These are phyloP conservation scores for Trichoderma sp. DNA, from an alignment of 2,329 filamentous ascomycete genomes.

Conservation along the genomic window DNA sequence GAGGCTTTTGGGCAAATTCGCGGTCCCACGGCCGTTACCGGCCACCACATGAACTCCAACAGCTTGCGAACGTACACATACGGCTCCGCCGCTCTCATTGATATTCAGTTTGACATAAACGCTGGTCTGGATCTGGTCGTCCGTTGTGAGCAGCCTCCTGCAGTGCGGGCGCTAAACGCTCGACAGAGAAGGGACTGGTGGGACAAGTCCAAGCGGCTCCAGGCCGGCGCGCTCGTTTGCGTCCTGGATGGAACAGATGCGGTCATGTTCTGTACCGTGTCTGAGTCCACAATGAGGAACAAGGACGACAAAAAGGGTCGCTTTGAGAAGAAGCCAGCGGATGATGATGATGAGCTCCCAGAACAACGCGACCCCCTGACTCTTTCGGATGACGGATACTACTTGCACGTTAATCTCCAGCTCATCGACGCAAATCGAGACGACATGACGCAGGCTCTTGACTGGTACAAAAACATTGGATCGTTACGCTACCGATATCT, in stretches of 20 bases:
- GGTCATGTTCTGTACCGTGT: conserved; percentile 48
- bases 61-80: conserved; percentile 37
- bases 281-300: conserved; percentile 31
- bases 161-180: conserved; percentile 31
- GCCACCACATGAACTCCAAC: conserved; percentile 32
- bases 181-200: conserved; percentile 52
- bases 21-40: conserved; percentile 8
- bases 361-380: neutral
- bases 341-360: conserved; percentile 29
- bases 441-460: conserved; percentile 35
- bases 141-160: conserved; percentile 49
- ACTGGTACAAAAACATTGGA: conserved; percentile 37
- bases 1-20: conserved; percentile 44
- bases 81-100: conserved; percentile 38
- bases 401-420: conserved; percentile 40
- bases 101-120: conserved; percentile 41
- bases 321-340: neutral
- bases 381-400: conserved; percentile 32
- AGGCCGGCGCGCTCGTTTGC: conserved; percentile 54
- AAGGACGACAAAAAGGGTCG: conserved; percentile 31
- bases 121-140: conserved; percentile 50
- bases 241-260: conserved; percentile 46
- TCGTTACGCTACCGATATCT: conserved; percentile 39
- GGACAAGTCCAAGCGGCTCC: conserved; percentile 52
- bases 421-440: conserved; percentile 33